Evolutionary conservation across 768 basidiomycete genomes (phyloP).

Genomic region (Rhizopogon roseolus): DNA sequence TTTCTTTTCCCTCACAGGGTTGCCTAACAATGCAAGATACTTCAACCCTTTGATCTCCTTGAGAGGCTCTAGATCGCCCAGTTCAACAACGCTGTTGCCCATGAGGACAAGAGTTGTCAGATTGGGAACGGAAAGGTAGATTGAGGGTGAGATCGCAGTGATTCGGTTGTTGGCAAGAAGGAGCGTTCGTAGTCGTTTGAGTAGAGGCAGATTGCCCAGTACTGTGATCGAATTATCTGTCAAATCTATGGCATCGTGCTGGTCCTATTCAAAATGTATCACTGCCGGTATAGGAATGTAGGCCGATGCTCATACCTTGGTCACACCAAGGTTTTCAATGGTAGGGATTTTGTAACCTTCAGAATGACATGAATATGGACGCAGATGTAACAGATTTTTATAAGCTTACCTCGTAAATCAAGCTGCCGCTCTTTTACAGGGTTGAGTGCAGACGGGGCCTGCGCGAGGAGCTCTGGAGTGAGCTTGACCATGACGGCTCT

Average conservation of each 20-base stretch:
- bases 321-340: slow-evolving; percentile 95
- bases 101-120: slow-evolving; percentile 79
- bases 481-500: slow-evolving; percentile 67
- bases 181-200: slow-evolving; percentile 79
- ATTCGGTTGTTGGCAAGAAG: slow-evolving; percentile 90
- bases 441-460: slow-evolving; percentile 73
- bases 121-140: slow-evolving; percentile 81
- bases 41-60: slow-evolving; percentile 71
- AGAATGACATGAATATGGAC: slow-evolving; percentile 13
- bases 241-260: slow-evolving; percentile 90
- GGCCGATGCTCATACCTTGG: slow-evolving; percentile 51
- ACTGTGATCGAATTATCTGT: slow-evolving; percentile 85
- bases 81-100: slow-evolving; percentile 73
- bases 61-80: slow-evolving; percentile 82
- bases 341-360: slow-evolving; percentile 90
- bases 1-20: slow-evolving; percentile 87
- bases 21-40: slow-evolving; percentile 74
- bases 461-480: slow-evolving; percentile 88
- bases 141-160: slow-evolving; percentile 73
- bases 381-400: slow-evolving; percentile 8
- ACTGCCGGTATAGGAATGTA: slow-evolving; percentile 8
- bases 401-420: slow-evolving; percentile 73
- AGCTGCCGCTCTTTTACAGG: slow-evolving; percentile 87
- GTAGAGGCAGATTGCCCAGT: slow-evolving; percentile 81
- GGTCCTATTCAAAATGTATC: slow-evolving; percentile 51